Conservation (phyloP, 345 rosid genomes). For the Salix udensis region DNA sequence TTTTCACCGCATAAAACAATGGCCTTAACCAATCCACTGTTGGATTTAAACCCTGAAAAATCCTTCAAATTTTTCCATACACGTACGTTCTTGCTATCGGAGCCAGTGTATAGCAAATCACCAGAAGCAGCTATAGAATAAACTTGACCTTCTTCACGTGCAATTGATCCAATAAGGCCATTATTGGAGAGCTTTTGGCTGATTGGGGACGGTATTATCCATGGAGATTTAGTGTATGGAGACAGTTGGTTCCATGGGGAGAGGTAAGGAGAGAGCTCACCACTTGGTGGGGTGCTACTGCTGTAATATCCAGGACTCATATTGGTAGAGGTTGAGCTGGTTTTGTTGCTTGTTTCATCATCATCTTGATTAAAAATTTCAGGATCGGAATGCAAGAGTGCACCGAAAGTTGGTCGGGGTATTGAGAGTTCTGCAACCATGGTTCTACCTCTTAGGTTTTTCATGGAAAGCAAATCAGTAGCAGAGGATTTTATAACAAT, state of each 20-base stretch:
- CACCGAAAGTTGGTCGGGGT: slow-evolving; percentile 50
- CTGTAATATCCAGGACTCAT: slow-evolving; percentile 32
- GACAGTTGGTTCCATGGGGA: slow-evolving; percentile 59
- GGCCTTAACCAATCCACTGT: slow-evolving; percentile 56
- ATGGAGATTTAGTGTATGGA: slow-evolving; percentile 63
- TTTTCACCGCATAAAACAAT: slow-evolving; percentile 30
- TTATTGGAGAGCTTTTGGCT: slow-evolving; percentile 23
- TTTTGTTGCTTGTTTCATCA: slow-evolving; percentile 17
- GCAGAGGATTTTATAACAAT: background rate
- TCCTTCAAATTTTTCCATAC: slow-evolving; percentile 64
- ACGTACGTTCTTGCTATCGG: slow-evolving; percentile 64
- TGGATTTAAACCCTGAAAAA: slow-evolving; percentile 52
- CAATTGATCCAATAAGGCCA: slow-evolving; percentile 53
- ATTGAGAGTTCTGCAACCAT: slow-evolving; percentile 16
- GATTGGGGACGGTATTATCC: slow-evolving; percentile 42
- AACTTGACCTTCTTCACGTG: slow-evolving; percentile 61
- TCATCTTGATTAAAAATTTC: slow-evolving; percentile 21
- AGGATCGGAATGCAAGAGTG: slow-evolving; percentile 49
- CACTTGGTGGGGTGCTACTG: slow-evolving; percentile 40
- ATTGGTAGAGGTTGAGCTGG: slow-evolving; percentile 29
- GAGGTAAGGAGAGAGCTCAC: slow-evolving; percentile 49
- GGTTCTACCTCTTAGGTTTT: slow-evolving; percentile 18
- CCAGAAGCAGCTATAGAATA: slow-evolving; percentile 60
- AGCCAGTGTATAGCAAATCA: slow-evolving; percentile 60
- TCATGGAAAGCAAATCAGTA: no score